A percentile compares a stretch with the other conserved stretches of the same genome.
These are phyloP conservation scores for Camellia granthamiana DNA, from an alignment of 148 eudicot genomes.

Conservation along the genomic window DNA sequence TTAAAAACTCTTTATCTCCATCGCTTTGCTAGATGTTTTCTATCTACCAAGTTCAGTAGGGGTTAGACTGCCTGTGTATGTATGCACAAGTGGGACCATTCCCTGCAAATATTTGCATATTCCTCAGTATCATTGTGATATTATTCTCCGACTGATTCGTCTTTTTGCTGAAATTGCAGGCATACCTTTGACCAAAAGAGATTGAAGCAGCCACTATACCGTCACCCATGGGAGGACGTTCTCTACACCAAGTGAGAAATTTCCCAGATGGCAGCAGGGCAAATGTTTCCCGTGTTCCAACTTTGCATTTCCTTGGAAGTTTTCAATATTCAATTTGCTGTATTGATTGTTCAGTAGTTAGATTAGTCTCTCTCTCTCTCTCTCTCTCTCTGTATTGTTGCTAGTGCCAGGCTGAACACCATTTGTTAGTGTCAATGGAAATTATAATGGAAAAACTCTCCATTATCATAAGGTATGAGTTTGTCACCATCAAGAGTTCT, in stretches of 20 bases:
- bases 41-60: not conserved
- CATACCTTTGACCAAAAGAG: slow-evolving; percentile 99
- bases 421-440: not conserved
- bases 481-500: not conserved
- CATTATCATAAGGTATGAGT: not conserved
- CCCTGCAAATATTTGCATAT: not conserved
- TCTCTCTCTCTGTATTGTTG: not conserved
- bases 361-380: not conserved
- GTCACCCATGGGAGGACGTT: slow-evolving; percentile 99
- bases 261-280: slow-evolving; percentile 14
- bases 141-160: not conserved
- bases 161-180: slow-evolving; percentile 40
- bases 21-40: not conserved
- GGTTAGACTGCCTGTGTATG: not conserved
- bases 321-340: not conserved
- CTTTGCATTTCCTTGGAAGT: slow-evolving; percentile 9
- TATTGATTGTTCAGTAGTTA: slow-evolving; percentile 17
- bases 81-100: too few species aligned
- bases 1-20: not conserved
- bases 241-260: slow-evolving; percentile 85
- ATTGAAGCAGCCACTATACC: slow-evolving; percentile 94
- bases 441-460: not conserved
- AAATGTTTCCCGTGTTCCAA: slow-evolving; percentile 9
- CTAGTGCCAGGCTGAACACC: not conserved
- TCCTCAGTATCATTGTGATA: not conserved